Conservation (phyloP, 768 basidiomycete genomes). For the Mycena belliarum region DNA sequence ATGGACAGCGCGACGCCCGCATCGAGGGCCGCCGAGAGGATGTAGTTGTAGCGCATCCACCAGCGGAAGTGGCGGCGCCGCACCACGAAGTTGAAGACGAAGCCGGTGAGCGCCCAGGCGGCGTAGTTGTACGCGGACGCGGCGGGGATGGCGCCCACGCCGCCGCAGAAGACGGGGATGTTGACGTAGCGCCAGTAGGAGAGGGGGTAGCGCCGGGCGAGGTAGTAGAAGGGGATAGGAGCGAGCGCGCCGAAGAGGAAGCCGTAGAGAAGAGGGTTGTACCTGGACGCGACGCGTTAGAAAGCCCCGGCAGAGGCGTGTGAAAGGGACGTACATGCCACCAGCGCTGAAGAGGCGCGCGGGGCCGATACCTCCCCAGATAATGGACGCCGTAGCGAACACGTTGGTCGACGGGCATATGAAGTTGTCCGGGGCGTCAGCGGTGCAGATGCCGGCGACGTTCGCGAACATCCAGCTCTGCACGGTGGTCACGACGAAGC, state of each 20-base stretch:
- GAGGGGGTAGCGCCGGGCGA: slow-evolving; percentile 74
- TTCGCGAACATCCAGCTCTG: slow-evolving; percentile 76
- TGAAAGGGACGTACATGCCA: slow-evolving; percentile 41
- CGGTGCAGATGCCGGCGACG: slow-evolving; percentile 71
- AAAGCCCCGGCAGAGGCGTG: background rate
- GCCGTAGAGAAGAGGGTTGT: slow-evolving; percentile 67
- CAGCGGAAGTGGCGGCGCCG: slow-evolving; percentile 42
- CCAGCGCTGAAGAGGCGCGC: slow-evolving; percentile 65
- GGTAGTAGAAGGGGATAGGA: slow-evolving; percentile 82
- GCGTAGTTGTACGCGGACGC: slow-evolving; percentile 11
- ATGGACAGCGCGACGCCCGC: slow-evolving; percentile 61
- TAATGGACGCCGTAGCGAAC: slow-evolving; percentile 69
- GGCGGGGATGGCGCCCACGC: slow-evolving; percentile 36
- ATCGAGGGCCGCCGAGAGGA: slow-evolving; percentile 38
- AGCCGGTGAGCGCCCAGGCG: slow-evolving; percentile 75
- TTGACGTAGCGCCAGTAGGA: slow-evolving; percentile 86
- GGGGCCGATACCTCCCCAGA: slow-evolving; percentile 86
- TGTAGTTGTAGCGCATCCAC: no score
- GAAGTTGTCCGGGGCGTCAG: slow-evolving; percentile 63
- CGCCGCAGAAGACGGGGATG: slow-evolving; percentile 80
- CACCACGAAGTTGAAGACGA: slow-evolving; percentile 85
- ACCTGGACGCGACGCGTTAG: slow-evolving; percentile 35
- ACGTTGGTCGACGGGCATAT: slow-evolving; percentile 67
- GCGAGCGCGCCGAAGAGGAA: slow-evolving; percentile 73
- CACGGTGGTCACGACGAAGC: slow-evolving; percentile 60